Evolutionary conservation across 768 basidiomycete species (phyloP).

Genomic region (Suillus paluster): DNA sequence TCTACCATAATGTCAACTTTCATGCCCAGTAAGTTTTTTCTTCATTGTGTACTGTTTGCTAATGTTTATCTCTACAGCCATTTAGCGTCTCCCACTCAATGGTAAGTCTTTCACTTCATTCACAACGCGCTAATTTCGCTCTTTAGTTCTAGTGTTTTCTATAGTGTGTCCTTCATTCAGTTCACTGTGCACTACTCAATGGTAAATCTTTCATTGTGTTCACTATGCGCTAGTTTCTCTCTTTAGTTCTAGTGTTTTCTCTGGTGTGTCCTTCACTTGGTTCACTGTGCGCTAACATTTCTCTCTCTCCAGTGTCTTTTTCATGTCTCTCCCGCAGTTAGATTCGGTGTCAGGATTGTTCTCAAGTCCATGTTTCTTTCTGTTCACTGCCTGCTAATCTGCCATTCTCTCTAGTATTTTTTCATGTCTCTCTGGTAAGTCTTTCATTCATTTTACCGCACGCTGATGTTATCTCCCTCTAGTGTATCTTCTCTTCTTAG

Average conservation of each 20-base stretch:
- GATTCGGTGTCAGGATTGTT: background rate
- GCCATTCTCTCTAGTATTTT: background rate
- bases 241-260: no score
- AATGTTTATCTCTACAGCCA: conserved; percentile 1
- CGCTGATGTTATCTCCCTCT: background rate
- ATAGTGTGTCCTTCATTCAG: background rate
- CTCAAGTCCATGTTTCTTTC: background rate
- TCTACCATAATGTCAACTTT: background rate
- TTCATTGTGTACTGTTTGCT: background rate
- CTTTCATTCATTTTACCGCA: background rate
- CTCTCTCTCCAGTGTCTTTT: background rate
- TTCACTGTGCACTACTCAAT: no score
- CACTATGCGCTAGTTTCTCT: no score
- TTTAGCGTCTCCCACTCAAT: background rate
- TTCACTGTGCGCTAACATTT: background rate
- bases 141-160: background rate
- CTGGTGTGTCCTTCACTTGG: background rate
- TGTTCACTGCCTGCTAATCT: background rate
- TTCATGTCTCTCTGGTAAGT: conserved; percentile 1
- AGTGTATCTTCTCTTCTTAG: background rate
- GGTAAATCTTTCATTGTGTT: no score
- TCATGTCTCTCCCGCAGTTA: background rate
- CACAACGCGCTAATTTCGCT: background rate
- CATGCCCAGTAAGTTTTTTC: background rate
- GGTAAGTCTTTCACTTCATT: background rate